Evolutionary conservation across 805 yeast genomes (phyloP).

Genomic region (Sugiyamaella americana): DNA sequence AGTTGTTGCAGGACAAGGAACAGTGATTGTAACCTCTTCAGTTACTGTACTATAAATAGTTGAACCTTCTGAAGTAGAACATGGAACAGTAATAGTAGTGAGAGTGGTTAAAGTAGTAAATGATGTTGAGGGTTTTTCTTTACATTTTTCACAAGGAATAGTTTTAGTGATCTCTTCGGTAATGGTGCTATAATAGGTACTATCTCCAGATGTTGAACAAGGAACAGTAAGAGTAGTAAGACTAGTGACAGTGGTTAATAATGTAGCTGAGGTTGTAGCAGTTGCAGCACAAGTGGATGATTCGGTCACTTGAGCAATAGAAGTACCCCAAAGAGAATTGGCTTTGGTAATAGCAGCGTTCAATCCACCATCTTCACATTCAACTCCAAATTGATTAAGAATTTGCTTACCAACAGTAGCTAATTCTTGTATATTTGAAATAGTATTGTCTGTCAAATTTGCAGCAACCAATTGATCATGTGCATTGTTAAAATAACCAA

Average conservation of each 20-base stretch:
- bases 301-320: constrained; percentile 3
- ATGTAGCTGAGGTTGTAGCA: constrained; percentile 4
- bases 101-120: constrained; percentile 6
- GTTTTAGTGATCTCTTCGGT: constrained; percentile 5
- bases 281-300: constrained; percentile 6
- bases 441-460: neutral
- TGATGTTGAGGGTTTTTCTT: neutral
- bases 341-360: constrained; percentile 11
- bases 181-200: constrained; percentile 5
- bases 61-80: constrained; percentile 5
- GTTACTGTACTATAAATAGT: constrained; percentile 6
- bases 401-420: constrained; percentile 15
- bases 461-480: constrained; percentile 4
- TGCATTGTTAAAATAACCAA: neutral
- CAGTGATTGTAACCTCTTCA: constrained; percentile 15
- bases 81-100: constrained; percentile 8
- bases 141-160: constrained; percentile 6
- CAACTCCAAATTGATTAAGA: neutral
- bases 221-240: constrained; percentile 7
- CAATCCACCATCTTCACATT: constrained; percentile 1
- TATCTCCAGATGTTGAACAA: constrained; percentile 5
- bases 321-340: constrained; percentile 5
- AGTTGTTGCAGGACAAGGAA: constrained; percentile 9
- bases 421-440: constrained; percentile 2
- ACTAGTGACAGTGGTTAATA: constrained; percentile 3